Evolutionary conservation across 116 monocot genomes (phyloP).

Genomic region (Thalassia testudinum): DNA sequence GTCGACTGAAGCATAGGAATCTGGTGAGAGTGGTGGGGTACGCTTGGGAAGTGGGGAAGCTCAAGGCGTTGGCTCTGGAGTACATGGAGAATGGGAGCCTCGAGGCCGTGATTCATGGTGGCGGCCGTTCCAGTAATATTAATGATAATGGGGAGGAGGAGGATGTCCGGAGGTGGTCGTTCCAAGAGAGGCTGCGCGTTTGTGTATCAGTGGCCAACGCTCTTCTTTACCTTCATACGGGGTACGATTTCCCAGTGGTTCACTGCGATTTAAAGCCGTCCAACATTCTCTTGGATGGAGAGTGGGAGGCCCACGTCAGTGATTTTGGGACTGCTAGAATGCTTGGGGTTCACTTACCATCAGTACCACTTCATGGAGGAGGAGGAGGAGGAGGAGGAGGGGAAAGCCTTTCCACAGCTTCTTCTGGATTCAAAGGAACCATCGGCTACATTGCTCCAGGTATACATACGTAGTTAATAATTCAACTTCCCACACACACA

Average conservation of each 20-base stretch:
- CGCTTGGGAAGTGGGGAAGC: constrained; percentile 46
- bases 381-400: too few relatives aligned
- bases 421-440: constrained; percentile 71
- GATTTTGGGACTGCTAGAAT: constrained; percentile 76
- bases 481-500: neutral
- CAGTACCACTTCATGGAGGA: too few relatives aligned
- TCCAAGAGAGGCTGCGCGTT: constrained; percentile 45
- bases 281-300: constrained; percentile 59
- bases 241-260: constrained; percentile 65
- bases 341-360: constrained; percentile 43
- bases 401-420: constrained; percentile 13
- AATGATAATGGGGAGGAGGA: neutral
- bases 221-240: constrained; percentile 62
- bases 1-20: constrained; percentile 65
- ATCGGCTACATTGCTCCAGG: constrained; percentile 95
- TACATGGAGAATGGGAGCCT: constrained; percentile 77
- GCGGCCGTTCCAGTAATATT: too few relatives aligned
- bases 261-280: constrained; percentile 94
- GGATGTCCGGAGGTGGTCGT: constrained; percentile 33
- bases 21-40: constrained; percentile 66
- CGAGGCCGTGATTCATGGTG: constrained; percentile 39
- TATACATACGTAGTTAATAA: constrained; percentile 2
- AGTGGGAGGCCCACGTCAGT: constrained; percentile 64
- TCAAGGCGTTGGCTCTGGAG: constrained; percentile 57
- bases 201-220: constrained; percentile 50